A percentile compares a stretch with the other conserved stretches of the same genome.
phyloP scores from a whole-genome alignment of 352 stramenopile genomes.

The Phytophthora cactorum region DNA sequence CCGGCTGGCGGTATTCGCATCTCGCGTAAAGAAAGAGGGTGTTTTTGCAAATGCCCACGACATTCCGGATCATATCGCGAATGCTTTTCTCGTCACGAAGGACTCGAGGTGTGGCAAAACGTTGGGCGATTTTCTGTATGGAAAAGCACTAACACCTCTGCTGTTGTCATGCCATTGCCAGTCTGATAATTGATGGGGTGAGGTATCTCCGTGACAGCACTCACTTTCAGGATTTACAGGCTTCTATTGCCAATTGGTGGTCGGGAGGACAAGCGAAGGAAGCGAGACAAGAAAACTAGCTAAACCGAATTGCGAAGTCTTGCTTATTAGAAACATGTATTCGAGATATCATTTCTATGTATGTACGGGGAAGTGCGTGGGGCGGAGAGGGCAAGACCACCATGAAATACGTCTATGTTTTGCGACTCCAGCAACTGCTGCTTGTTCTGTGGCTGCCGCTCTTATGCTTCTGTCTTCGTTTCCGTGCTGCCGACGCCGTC shows the following conservation, averaged over 20 bases:
- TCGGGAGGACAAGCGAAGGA: constrained; percentile 14
- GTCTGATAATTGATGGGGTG: constrained; percentile 64
- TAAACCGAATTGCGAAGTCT: background rate
- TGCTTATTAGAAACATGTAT: constrained; percentile 44
- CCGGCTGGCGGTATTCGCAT: constrained; percentile 54
- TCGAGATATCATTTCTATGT: constrained; percentile 48
- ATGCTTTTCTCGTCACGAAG: constrained; percentile 54
- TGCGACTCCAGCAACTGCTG: constrained; percentile 39
- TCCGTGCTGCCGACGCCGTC: constrained; percentile 26
- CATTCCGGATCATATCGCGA: constrained; percentile 69
- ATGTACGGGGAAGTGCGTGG: constrained; percentile 35
- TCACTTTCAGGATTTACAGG: constrained; percentile 58
- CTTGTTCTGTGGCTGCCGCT: constrained; percentile 28
- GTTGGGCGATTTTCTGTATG: background rate
- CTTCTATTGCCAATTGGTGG: constrained; percentile 58
- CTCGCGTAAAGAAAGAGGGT: constrained; percentile 52
- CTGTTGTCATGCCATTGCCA: constrained; percentile 13
- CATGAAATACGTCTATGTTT: constrained; percentile 57
- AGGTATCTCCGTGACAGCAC: constrained; percentile 56
- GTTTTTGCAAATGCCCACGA: constrained; percentile 59
- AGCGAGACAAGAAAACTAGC: background rate
- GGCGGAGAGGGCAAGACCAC: constrained; percentile 32
- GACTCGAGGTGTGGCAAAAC: constrained; percentile 55
- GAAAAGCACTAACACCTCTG: constrained; percentile 13
- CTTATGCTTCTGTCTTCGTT: constrained; percentile 26